phyloP scores from a whole-genome alignment of 2,329 filamentous ascomycete genomes.

The Pezicula carpinea region DNA sequence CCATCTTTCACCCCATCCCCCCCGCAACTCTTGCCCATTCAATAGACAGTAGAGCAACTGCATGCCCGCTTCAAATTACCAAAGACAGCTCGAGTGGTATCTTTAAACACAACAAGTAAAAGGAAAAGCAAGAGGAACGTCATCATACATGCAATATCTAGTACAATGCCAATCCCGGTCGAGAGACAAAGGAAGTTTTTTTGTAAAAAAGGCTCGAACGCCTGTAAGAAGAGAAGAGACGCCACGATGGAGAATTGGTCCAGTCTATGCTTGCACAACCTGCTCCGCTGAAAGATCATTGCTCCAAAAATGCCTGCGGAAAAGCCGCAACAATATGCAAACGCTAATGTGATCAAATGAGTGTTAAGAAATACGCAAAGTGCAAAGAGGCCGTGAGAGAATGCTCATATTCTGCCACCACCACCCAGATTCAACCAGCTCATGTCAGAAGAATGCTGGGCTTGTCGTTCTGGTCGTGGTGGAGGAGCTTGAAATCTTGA shows the following conservation, averaged over 20 bases:
- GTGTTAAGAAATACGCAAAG: conserved; percentile 1
- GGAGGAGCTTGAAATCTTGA: conserved; percentile 15
- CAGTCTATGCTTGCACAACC: not conserved
- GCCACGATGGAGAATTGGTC: not conserved
- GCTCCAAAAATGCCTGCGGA: not conserved
- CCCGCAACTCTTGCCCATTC: not conserved
- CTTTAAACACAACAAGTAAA: not conserved
- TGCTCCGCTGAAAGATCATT: not conserved
- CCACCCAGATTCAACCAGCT: conserved; percentile 71
- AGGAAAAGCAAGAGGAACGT: conserved; percentile 1
- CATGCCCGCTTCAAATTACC: not conserved
- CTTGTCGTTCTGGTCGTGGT: conserved; percentile 6
- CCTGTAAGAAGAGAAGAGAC: not conserved
- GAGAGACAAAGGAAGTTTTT: not conserved
- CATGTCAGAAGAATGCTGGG: conserved; percentile 55
- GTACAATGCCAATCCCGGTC: not conserved
- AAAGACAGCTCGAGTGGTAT: conserved; percentile 3
- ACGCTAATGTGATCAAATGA: conserved; percentile 2
- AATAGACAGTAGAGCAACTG: no score
- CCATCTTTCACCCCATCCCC: not conserved
- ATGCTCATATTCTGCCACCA: conserved; percentile 17
- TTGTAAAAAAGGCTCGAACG: no score
- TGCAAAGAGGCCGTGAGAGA: conserved; percentile 6
- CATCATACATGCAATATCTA: not conserved
- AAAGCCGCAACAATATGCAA: not conserved